These are phyloP conservation scores for Ananas comosus DNA, from an alignment of 176 grass and related monocot species.

Conservation along the genomic window DNA sequence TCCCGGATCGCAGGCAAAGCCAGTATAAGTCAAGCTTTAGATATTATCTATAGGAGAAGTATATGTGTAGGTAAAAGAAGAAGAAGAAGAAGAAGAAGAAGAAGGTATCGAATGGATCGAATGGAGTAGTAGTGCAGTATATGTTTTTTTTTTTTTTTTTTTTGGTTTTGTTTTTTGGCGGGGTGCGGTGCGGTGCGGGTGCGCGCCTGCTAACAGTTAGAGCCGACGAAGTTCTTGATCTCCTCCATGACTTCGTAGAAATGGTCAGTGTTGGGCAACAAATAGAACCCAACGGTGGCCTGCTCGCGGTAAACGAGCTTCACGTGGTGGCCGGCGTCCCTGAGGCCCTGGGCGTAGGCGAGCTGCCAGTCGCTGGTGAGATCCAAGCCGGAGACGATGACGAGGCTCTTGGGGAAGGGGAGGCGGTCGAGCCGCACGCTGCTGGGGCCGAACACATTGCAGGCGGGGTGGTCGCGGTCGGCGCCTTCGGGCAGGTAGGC, in stretches of 20 bases:
- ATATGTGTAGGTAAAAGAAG: background rate
- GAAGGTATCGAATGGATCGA: background rate
- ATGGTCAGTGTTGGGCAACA: slow-evolving; percentile 83
- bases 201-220: slow-evolving; percentile 44
- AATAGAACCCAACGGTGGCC: slow-evolving; percentile 88
- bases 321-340: slow-evolving; percentile 46
- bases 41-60: slow-evolving; percentile 29
- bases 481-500: slow-evolving; percentile 88
- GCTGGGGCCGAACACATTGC: slow-evolving; percentile 90
- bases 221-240: slow-evolving; percentile 67
- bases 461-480: slow-evolving; percentile 85
- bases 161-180: slow-evolving; percentile 22
- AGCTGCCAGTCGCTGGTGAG: slow-evolving; percentile 83
- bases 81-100: background rate
- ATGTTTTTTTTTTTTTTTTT: background rate
- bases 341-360: slow-evolving; percentile 65
- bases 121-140: slow-evolving; percentile 2
- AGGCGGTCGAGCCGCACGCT: slow-evolving; percentile 36
- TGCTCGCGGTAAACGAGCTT: slow-evolving; percentile 79
- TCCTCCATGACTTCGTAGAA: slow-evolving; percentile 95
- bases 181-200: too few relatives aligned
- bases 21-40: slow-evolving; percentile 51
- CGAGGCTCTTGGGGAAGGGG: slow-evolving; percentile 80
- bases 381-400: slow-evolving; percentile 88
- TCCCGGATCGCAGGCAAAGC: too few relatives aligned